Base-by-base conservation (phyloP, 352 stramenopile genomes). In the Thalassiosira exigua region DNA sequence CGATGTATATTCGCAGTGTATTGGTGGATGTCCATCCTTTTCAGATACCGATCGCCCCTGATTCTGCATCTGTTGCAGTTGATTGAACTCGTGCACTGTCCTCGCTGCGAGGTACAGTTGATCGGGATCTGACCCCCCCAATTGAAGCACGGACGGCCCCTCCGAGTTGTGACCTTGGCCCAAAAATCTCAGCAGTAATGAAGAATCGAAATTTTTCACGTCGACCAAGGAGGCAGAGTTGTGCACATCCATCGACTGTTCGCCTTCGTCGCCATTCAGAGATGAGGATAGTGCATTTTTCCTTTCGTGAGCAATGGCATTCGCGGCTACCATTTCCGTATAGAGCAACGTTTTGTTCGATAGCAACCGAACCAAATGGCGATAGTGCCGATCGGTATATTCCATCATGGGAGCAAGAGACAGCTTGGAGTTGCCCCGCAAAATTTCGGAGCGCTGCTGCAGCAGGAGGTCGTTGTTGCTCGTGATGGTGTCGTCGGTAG, bases 251-350 rank as follows among this genome's bases (percentile, higher is more conserved):
- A 64, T 48, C n/a, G 21, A 48, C n/a, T 29, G 11, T 33, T 33
- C 57, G 11, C 61, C 56, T 21, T 46, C 89, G 94, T 19, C 91
- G 91, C 21, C 96, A 90, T 1, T 94, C 71, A 21, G 89, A 82
- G 60, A 98, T 84, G 0, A 46, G 3, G 29, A 36, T 19, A 91
- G 52, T 17, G 69, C 57, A 48, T 60, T 30, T 2, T 60, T 36
- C 33, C 76, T 32, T 62, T 87, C 90, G 72, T 96, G 85, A 14
- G 81, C 72, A 44, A 99, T 91, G 11, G 97, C 98, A 74, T 98
- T 95, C 48, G 97, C 95, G 41, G 98, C 96, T 21, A 99, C 93
- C 98, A 99, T 99, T 90, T 99, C 97, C 7, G 96, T 99, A 84
- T 97, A 99, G 17, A 99, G 82, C 33, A 98, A 79, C 21, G 96